A percentile compares a stretch with the other conserved stretches of the same genome.
These are phyloP conservation scores for Cryomyces minteri DNA, from an alignment of 495 filamentous ascomycete species.

Conservation along the genomic window DNA sequence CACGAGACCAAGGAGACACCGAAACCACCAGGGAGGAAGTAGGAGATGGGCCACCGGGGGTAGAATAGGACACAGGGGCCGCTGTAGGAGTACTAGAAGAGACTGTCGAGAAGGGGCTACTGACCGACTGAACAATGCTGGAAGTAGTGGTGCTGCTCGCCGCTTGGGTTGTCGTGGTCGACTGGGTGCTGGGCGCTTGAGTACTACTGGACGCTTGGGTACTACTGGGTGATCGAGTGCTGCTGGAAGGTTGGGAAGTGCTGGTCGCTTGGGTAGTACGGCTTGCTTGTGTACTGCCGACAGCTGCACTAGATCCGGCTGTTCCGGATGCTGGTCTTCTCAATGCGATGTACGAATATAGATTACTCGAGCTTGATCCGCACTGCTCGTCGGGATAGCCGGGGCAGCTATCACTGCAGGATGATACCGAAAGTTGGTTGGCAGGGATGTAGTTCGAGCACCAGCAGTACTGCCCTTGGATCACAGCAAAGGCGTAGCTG, in stretches of 20 bases:
- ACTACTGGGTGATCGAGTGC: too few species aligned
- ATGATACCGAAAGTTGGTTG: conserved; percentile 19
- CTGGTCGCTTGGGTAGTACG: too few species aligned
- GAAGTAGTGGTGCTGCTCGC: too few species aligned
- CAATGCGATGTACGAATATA: conserved; percentile 43
- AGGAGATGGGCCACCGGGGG: too few species aligned
- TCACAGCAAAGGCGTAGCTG: conserved; percentile 46
- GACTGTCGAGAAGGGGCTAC: background rate
- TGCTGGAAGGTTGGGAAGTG: too few species aligned
- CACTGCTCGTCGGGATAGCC: conserved; percentile 49
- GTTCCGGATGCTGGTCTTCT: conserved; percentile 30
- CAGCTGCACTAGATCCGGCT: conserved; percentile 3
- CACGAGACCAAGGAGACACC: too few species aligned
- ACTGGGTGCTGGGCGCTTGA: too few species aligned
- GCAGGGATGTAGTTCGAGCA: conserved; percentile 52
- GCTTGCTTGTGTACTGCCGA: too few species aligned
- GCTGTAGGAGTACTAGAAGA: background rate
- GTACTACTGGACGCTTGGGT: too few species aligned
- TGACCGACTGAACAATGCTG: background rate
- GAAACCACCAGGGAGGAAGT: too few species aligned
- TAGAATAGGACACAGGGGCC: background rate
- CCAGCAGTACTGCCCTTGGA: conserved; percentile 51
- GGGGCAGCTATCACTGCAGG: conserved; percentile 43
- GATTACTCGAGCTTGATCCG: conserved; percentile 28
- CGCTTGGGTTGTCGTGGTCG: too few species aligned